Percentiles rank a stretch among this genome's conserved stretches.
Conservation (phyloP, 768 basidiomycete genomes). For the Candolleomyces aberdarensis region DNA sequence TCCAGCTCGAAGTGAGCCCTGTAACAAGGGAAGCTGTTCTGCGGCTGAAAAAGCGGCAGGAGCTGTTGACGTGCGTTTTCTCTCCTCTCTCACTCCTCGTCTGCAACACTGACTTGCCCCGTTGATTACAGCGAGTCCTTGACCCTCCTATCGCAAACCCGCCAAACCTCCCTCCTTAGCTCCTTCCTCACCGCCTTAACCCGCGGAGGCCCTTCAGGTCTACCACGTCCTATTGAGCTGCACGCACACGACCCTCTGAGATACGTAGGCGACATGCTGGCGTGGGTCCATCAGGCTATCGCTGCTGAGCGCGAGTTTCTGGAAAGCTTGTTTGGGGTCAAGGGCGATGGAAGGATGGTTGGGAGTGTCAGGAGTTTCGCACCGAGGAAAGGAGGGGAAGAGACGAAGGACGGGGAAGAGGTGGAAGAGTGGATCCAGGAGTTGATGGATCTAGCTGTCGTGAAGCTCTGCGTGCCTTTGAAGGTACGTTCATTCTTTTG, state of each 20-base stretch:
- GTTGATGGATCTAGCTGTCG: constrained; percentile 80
- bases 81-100: background rate
- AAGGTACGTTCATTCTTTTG: constrained; percentile 48
- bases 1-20: constrained; percentile 63
- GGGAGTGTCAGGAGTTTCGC: constrained; percentile 57
- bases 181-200: constrained; percentile 87
- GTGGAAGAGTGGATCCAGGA: constrained; percentile 80
- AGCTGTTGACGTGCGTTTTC: constrained; percentile 62
- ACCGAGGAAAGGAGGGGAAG: constrained; percentile 41
- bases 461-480: constrained; percentile 84
- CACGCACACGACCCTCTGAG: constrained; percentile 97
- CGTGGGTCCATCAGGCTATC: constrained; percentile 72
- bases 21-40: constrained; percentile 70
- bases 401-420: constrained; percentile 63
- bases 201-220: constrained; percentile 72
- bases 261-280: constrained; percentile 97
- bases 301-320: constrained; percentile 95
- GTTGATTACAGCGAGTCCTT: constrained; percentile 57
- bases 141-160: constrained; percentile 71
- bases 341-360: constrained; percentile 68
- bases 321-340: constrained; percentile 78
- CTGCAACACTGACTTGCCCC: background rate
- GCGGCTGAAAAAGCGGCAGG: constrained; percentile 73
- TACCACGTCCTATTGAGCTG: constrained; percentile 62
- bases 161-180: constrained; percentile 76